Evolutionary conservation across 768 basidiomycete species (phyloP), one percentile per base, ranked within the genome.

Genomic region (Suillus paluster): DNA sequence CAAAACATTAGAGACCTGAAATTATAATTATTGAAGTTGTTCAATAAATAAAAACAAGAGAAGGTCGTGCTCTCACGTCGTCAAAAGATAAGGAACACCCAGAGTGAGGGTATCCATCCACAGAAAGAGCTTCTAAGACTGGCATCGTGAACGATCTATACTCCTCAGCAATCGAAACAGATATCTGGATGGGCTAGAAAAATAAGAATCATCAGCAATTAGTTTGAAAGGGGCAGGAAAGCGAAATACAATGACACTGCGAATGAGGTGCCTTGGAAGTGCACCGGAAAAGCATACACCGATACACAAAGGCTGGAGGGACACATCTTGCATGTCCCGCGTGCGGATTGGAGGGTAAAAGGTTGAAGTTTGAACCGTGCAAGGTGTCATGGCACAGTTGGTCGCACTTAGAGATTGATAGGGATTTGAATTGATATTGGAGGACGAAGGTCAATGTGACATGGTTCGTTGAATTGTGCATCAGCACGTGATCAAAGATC

Each of bases 141-240:
- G 52, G 59, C 3, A 39, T 39, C 4, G 53, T 55, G 41, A 55
- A 55, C 2, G 39, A 27, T 7, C 52, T 55, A 23, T 57, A 50
- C 52, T 60, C 59, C 36, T 60, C 50, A n/a, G n/a, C 30, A 6
- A 60, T 39, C 1, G 52, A 34, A 34, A 62, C 55, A 4, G 55
- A 44, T 2, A 62, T 45, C 10, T 62, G 41, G 15, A 62, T 62
- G 5, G 55, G 54, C 61, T 62, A 62, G 8, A 59, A 49, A 44
- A 15, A 48, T 48, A 48, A 17, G 48, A 19, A 19, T 8, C 12
- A 6, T 49, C 5, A 49, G 48, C 7, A 27, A 25, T 49, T 3
- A 49, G 3, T 49, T 5, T 11, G 17, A 15, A 49, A 17, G 17
- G 15, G 1, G 48, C 0, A 49, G n/a, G n/a, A n/a, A n/a, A n/a